Evolutionary conservation across 2,329 filamentous ascomycete genomes (phyloP).

Genomic region (Trichoderma atroviride): DNA sequence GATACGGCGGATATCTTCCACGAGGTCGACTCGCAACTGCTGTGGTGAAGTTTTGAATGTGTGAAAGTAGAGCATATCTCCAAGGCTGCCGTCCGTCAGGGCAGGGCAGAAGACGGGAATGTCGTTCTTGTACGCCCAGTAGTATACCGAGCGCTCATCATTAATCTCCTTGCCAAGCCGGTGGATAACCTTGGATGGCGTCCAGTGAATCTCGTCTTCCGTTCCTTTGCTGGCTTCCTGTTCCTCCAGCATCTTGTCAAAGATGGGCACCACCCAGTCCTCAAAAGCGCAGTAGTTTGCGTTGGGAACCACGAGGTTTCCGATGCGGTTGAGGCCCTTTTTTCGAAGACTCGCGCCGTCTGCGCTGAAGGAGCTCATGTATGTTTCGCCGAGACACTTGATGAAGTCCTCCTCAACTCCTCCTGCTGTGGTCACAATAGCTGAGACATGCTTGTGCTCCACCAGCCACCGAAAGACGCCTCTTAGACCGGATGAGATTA

Average conservation of each 20-base stretch:
- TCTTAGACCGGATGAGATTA: slow-evolving; percentile 93
- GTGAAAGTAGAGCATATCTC: slow-evolving; percentile 99
- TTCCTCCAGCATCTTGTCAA: slow-evolving; percentile 92
- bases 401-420: slow-evolving; percentile 98
- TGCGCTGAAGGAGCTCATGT: slow-evolving; percentile 83
- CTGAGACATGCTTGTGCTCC: slow-evolving; percentile 87
- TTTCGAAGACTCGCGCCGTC: slow-evolving; percentile 75
- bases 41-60: slow-evolving; percentile 85
- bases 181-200: slow-evolving; percentile 87
- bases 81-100: slow-evolving; percentile 89
- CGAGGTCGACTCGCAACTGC: slow-evolving; percentile 85
- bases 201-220: slow-evolving; percentile 80
- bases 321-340: slow-evolving; percentile 91
- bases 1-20: slow-evolving; percentile 89
- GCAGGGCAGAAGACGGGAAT: slow-evolving; percentile 98
- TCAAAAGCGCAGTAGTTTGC: slow-evolving; percentile 95
- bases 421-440: slow-evolving; percentile 92
- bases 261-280: slow-evolving; percentile 93
- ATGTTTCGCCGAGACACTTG: slow-evolving; percentile 94
- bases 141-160: slow-evolving; percentile 87
- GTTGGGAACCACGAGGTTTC: slow-evolving; percentile 93
- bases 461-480: slow-evolving; percentile 92
- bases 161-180: slow-evolving; percentile 93
- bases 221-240: slow-evolving; percentile 78
- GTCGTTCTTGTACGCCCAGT: slow-evolving; percentile 96